Conservation (phyloP, 768 basidiomycete genomes). For the Boletus sp. region DNA sequence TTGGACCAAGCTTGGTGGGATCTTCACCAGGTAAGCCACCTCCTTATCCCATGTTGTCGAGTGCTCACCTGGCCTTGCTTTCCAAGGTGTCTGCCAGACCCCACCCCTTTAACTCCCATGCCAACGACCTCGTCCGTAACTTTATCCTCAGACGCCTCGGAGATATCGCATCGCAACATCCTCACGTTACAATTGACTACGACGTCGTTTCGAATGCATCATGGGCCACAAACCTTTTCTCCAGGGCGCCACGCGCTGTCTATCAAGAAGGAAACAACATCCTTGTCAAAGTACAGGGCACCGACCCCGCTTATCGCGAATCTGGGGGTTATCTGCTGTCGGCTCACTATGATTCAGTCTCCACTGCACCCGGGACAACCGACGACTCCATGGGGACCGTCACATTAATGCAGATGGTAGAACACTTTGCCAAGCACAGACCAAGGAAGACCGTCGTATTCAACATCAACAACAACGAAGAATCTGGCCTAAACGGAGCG, state of each 20-base stretch:
- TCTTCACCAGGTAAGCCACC: constrained; percentile 45
- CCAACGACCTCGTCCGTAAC: constrained; percentile 63
- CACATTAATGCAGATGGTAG: constrained; percentile 62
- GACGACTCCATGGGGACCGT: constrained; percentile 76
- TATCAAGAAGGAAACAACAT: constrained; percentile 72
- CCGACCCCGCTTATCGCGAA: constrained; percentile 31
- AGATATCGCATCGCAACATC: constrained; percentile 40
- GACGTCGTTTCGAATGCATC: constrained; percentile 51
- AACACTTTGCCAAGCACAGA: constrained; percentile 47
- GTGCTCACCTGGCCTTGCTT: neutral
- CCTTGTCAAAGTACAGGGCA: constrained; percentile 60
- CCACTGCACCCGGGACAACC: constrained; percentile 69
- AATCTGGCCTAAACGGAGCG: constrained; percentile 72
- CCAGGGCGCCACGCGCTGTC: constrained; percentile 21
- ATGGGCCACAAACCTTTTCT: constrained; percentile 33
- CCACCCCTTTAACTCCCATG: constrained; percentile 75
- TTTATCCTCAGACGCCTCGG: constrained; percentile 57
- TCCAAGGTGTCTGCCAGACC: constrained; percentile 61
- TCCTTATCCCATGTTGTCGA: neutral
- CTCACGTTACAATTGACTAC: constrained; percentile 49
- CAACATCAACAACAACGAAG: constrained; percentile 86
- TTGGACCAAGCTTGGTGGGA: constrained; percentile 56
- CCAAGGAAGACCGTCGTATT: constrained; percentile 66
- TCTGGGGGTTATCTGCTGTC: constrained; percentile 63
- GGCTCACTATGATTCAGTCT: constrained; percentile 81